A percentile compares a stretch with the other conserved stretches of the same genome.
These are phyloP conservation scores for Pisolithus marmoratus DNA, from an alignment of 768 basidiomycete genomes.

Conservation along the genomic window DNA sequence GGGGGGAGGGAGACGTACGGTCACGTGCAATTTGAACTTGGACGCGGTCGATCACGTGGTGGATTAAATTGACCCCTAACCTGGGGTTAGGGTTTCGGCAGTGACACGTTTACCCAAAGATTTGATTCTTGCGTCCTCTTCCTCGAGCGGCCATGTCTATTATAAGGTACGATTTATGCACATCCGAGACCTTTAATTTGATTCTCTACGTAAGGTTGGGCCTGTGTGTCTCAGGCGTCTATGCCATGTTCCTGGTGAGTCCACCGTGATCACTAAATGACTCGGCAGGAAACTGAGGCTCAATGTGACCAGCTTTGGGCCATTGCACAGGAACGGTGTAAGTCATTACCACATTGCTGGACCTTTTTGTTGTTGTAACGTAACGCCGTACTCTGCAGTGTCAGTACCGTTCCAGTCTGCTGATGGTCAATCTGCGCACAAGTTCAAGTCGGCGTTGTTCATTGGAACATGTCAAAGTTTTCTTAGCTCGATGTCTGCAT, in stretches of 20 bases:
- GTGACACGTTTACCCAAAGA: no score
- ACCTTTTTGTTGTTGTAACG: neutral
- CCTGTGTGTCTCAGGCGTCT: conserved; percentile 82
- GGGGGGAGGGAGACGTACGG: neutral
- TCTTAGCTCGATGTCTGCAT: conserved; percentile 68
- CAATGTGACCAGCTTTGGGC: conserved; percentile 65
- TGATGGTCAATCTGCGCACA: conserved; percentile 55
- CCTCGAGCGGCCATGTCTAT: conserved; percentile 16
- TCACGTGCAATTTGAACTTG: conserved; percentile 26
- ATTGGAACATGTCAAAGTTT: conserved; percentile 82
- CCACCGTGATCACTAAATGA: neutral
- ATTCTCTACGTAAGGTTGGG: conserved; percentile 42
- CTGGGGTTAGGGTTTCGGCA: no score
- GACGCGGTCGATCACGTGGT: conserved; percentile 23
- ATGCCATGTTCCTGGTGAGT: conserved; percentile 85
- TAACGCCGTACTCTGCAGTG: conserved; percentile 37
- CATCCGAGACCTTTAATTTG: neutral
- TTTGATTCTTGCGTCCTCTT: neutral
- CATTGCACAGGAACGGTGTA: conserved; percentile 90
- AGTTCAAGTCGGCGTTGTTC: conserved; percentile 82
- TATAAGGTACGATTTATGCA: conserved; percentile 15
- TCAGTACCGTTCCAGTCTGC: conserved; percentile 78
- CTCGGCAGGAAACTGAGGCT: conserved; percentile 1
- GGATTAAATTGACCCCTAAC: no score
- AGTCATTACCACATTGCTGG: conserved; percentile 16